Evolutionary conservation across 805 yeast genomes (phyloP).

Genomic region (Hagleromyces aurorensis): DNA sequence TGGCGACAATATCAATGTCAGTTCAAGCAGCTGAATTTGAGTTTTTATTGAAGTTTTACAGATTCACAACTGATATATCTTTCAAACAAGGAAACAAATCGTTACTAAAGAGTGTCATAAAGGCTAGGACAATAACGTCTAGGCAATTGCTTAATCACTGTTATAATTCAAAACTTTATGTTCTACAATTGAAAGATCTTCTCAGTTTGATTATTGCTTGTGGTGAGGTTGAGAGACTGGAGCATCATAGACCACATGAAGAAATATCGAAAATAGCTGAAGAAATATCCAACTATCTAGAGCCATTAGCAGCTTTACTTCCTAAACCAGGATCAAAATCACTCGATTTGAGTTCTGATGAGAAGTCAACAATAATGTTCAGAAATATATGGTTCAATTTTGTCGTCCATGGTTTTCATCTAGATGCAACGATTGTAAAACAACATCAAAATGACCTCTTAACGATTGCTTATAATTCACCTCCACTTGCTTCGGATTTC

Average conservation of each 20-base stretch:
- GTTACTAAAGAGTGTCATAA: slow-evolving; percentile 35
- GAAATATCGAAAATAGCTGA: slow-evolving; percentile 65
- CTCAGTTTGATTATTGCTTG: slow-evolving; percentile 59
- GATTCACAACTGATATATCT: slow-evolving; percentile 41
- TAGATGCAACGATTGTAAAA: slow-evolving; percentile 45
- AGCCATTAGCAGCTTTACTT: slow-evolving; percentile 67
- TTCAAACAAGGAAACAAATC: slow-evolving; percentile 34
- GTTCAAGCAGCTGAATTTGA: slow-evolving; percentile 61
- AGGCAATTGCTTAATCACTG: slow-evolving; percentile 25
- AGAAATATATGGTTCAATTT: slow-evolving; percentile 92
- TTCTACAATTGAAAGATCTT: slow-evolving; percentile 54
- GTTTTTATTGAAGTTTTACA: slow-evolving; percentile 50
- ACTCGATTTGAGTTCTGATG: slow-evolving; percentile 32
- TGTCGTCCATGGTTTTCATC: slow-evolving; percentile 83
- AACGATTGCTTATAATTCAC: slow-evolving; percentile 77
- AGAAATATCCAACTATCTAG: slow-evolving; percentile 54
- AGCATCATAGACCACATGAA: slow-evolving; percentile 70
- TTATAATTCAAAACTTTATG: slow-evolving; percentile 37
- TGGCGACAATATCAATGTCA: slow-evolving; percentile 52
- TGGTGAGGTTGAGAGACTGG: slow-evolving; percentile 71
- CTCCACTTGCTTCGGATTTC: slow-evolving; percentile 76
- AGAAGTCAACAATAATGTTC: slow-evolving; percentile 50
- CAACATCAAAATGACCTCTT: slow-evolving; percentile 43
- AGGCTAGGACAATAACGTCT: slow-evolving; percentile 44
- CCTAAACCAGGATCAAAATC: slow-evolving; percentile 50